Conservation (phyloP, 352 stramenopile genomes). For the Thalassiosira sp. region DNA sequence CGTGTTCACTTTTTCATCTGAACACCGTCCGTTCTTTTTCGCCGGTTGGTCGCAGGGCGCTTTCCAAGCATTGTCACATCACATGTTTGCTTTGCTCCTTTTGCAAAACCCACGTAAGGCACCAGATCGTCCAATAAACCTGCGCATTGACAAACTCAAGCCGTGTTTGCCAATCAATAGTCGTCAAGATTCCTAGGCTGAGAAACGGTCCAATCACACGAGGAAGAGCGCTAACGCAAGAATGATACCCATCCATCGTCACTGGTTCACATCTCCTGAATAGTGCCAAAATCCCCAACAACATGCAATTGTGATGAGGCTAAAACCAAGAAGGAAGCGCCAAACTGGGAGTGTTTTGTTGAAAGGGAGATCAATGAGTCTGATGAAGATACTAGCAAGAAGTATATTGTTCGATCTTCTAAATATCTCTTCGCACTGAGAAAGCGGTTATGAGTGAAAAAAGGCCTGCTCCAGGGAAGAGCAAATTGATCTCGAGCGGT, state of each 20-base stretch:
- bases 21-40: no score
- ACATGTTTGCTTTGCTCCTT: background rate
- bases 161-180: slow-evolving; percentile 38
- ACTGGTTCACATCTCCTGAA: slow-evolving; percentile 58
- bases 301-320: slow-evolving; percentile 52
- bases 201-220: slow-evolving; percentile 57
- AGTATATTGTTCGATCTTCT: slow-evolving; percentile 52
- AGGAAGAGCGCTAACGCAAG: slow-evolving; percentile 59
- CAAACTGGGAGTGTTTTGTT: slow-evolving; percentile 29
- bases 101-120: slow-evolving; percentile 34
- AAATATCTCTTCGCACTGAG: slow-evolving; percentile 40
- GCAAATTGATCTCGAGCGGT: slow-evolving; percentile 43
- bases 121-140: slow-evolving; percentile 28
- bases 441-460: slow-evolving; percentile 53
- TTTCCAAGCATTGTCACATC: slow-evolving; percentile 9
- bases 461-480: slow-evolving; percentile 49
- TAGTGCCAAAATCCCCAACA: slow-evolving; percentile 51
- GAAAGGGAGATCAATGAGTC: slow-evolving; percentile 52
- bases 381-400: slow-evolving; percentile 52
- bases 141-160: slow-evolving; percentile 37
- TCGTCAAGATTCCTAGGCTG: slow-evolving; percentile 17
- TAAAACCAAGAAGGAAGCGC: slow-evolving; percentile 58
- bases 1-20: no score
- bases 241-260: slow-evolving; percentile 63
- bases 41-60: no score